Conservation (phyloP, 768 basidiomycete genomes). For the Leucosporidium yakuticum region DNA sequence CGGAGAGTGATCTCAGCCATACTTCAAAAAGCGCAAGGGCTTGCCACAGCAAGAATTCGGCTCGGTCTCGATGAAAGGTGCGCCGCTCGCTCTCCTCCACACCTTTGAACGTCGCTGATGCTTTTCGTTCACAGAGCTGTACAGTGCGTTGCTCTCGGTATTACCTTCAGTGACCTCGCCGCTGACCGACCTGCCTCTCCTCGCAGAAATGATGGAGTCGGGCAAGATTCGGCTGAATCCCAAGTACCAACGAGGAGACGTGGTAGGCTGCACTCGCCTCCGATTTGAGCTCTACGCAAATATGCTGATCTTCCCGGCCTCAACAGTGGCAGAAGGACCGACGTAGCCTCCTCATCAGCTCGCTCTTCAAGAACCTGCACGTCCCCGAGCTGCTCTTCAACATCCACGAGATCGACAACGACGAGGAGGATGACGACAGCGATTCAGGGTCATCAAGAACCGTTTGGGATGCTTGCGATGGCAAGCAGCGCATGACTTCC, state of each 20-base stretch:
- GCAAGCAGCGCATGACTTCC: conserved; percentile 23
- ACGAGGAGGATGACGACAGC: background rate
- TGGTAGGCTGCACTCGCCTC: background rate
- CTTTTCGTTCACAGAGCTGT: too few relatives aligned
- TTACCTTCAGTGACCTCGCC: too few relatives aligned
- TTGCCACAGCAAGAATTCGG: too few relatives aligned
- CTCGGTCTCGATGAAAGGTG: too few relatives aligned
- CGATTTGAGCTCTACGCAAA: too few relatives aligned
- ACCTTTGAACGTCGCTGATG: too few relatives aligned
- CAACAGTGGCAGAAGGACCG: conserved; percentile 1
- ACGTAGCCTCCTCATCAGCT: conserved; percentile 7
- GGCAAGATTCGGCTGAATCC: background rate
- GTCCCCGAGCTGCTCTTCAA: conserved; percentile 29
- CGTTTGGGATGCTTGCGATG: conserved; percentile 20
- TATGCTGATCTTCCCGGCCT: too few relatives aligned
- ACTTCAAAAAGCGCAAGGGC: too few relatives aligned
- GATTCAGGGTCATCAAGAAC: background rate
- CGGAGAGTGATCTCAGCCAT: background rate
- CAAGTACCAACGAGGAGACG: background rate
- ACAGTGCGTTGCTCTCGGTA: too few relatives aligned
- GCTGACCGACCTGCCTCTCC: too few relatives aligned
- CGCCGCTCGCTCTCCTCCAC: too few relatives aligned
- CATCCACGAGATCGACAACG: background rate
- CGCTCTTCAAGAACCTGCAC: conserved; percentile 19
- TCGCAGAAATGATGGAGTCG: background rate